Percentiles rank a stretch among this genome's conserved stretches.
Conservation (phyloP, 495 filamentous ascomycete species). For the Opeltia flavorubescens region DNA sequence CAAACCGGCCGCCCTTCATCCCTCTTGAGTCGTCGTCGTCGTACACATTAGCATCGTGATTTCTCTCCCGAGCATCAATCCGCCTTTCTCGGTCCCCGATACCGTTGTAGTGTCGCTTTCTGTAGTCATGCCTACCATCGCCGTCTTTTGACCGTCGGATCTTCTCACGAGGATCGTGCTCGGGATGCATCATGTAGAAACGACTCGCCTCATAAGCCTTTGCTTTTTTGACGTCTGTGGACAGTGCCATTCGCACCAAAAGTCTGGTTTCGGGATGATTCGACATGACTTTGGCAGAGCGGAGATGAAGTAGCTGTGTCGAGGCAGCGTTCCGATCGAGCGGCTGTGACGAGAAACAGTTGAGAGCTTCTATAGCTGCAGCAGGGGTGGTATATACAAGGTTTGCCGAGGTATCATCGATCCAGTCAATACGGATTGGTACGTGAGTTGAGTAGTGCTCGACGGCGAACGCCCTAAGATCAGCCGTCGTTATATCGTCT, state of each 20-base stretch:
- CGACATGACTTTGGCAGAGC: slow-evolving; percentile 47
- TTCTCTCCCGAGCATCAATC: slow-evolving; percentile 31
- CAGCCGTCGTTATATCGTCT: slow-evolving; percentile 61
- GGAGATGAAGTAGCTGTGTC: slow-evolving; percentile 28
- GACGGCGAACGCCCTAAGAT: slow-evolving; percentile 56
- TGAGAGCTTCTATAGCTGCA: slow-evolving; percentile 59
- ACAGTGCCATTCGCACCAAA: slow-evolving; percentile 56
- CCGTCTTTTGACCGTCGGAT: slow-evolving; percentile 42
- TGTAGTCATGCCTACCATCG: slow-evolving; percentile 36
- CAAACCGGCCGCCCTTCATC: slow-evolving; percentile 18
- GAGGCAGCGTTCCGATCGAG: slow-evolving; percentile 26
- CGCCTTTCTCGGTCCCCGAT: slow-evolving; percentile 38
- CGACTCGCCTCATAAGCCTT: slow-evolving; percentile 68
- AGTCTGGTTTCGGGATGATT: slow-evolving; percentile 55
- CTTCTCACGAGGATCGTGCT: slow-evolving; percentile 70
- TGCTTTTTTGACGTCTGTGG: slow-evolving; percentile 62
- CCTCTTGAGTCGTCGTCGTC: slow-evolving; percentile 44
- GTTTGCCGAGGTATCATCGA: slow-evolving; percentile 86
- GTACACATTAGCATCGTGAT: slow-evolving; percentile 63
- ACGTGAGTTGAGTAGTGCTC: slow-evolving; percentile 44
- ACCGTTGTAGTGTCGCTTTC: slow-evolving; percentile 29
- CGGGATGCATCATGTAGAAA: slow-evolving; percentile 82
- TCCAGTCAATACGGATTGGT: slow-evolving; percentile 69
- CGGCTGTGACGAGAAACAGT: slow-evolving; percentile 36
- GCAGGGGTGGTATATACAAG: slow-evolving; percentile 57